Evolutionary conservation across 352 stramenopile species (phyloP).

Genomic region (Blastocystis sp.): DNA sequence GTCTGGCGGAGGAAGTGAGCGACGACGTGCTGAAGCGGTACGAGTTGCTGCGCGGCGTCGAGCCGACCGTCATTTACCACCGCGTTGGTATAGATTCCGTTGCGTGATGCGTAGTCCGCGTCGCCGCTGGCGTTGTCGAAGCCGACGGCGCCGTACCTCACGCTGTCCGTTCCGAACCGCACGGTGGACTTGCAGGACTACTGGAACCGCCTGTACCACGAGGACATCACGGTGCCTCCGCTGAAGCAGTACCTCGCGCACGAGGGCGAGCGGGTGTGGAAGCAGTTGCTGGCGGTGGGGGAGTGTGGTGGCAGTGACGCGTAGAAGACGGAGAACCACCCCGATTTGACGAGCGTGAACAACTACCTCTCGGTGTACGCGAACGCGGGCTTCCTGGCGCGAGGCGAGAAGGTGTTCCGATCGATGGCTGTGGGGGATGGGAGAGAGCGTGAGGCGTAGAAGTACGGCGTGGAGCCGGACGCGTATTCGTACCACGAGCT

Average conservation of each 20-base stretch:
- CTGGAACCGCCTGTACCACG: background rate
- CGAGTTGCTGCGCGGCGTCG: slow-evolving; percentile 7
- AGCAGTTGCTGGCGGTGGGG: background rate
- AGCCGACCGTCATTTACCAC: slow-evolving; percentile 40
- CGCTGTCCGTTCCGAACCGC: background rate
- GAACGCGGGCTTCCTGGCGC: slow-evolving; percentile 16
- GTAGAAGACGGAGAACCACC: slow-evolving; percentile 1
- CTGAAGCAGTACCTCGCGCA: slow-evolving; percentile 6
- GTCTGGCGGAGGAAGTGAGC: background rate
- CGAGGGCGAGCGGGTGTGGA: slow-evolving; percentile 20
- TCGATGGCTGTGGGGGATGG: slow-evolving; percentile 5
- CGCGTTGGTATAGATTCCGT: background rate
- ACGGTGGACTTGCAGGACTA: slow-evolving; percentile 9
- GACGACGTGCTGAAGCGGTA: slow-evolving; percentile 6
- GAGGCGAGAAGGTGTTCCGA: background rate
- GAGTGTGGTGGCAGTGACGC: background rate
- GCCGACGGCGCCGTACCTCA: background rate
- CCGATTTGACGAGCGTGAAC: background rate
- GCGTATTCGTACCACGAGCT: slow-evolving; percentile 50
- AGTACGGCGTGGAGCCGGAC: slow-evolving; percentile 17
- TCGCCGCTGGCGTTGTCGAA: background rate
- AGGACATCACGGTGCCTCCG: slow-evolving; percentile 2
- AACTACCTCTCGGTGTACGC: slow-evolving; percentile 21
- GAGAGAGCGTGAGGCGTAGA: background rate
- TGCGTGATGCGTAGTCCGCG: background rate